Percentiles rank a stretch among this genome's conserved stretches.
Conservation (phyloP, 441 rosid genomes). For the Oxalis stricta region DNA sequence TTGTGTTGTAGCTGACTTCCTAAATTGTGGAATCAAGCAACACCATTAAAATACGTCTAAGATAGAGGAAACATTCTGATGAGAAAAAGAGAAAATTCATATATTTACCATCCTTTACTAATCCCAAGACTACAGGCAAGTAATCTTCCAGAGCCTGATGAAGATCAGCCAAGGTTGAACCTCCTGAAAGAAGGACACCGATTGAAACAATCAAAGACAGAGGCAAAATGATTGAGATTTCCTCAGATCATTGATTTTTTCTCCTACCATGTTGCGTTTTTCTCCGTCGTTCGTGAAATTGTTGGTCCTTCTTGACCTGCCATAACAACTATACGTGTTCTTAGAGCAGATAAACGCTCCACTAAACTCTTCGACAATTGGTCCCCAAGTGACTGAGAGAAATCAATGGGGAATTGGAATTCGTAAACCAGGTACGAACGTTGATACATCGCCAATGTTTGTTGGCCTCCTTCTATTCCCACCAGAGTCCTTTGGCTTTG, state of each 20-base stretch:
- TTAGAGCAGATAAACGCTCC: conserved; percentile 68
- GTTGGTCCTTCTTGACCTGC: conserved; percentile 96
- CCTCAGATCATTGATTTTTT: conserved; percentile 3
- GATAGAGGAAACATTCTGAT: not conserved
- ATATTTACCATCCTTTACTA: conserved; percentile 69
- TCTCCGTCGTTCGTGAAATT: conserved; percentile 74
- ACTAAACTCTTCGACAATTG: conserved; percentile 60
- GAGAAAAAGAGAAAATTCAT: conserved; percentile 1
- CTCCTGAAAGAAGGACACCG: conserved; percentile 37
- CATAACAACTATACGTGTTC: conserved; percentile 91
- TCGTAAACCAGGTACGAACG: conserved; percentile 86
- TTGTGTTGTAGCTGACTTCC: conserved; percentile 61
- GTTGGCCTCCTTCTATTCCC: conserved; percentile 76
- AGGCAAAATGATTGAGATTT: conserved; percentile 5
- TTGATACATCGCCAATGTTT: conserved; percentile 75
- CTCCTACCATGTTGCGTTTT: conserved; percentile 88
- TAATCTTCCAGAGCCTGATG: conserved; percentile 95
- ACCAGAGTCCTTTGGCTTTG: conserved; percentile 56
- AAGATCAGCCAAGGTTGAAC: conserved; percentile 91
- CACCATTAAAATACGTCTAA: conserved; percentile 2
- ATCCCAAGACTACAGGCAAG: conserved; percentile 84
- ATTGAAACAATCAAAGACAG: conserved; percentile 2
- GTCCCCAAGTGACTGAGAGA: conserved; percentile 57
- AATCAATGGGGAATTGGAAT: conserved; percentile 79
- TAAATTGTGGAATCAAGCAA: conserved; percentile 14